Evolutionary conservation across 2,329 filamentous ascomycete genomes (phyloP), one percentile per base, ranked within the genome.

Genomic region (Aspergillus texensis): DNA sequence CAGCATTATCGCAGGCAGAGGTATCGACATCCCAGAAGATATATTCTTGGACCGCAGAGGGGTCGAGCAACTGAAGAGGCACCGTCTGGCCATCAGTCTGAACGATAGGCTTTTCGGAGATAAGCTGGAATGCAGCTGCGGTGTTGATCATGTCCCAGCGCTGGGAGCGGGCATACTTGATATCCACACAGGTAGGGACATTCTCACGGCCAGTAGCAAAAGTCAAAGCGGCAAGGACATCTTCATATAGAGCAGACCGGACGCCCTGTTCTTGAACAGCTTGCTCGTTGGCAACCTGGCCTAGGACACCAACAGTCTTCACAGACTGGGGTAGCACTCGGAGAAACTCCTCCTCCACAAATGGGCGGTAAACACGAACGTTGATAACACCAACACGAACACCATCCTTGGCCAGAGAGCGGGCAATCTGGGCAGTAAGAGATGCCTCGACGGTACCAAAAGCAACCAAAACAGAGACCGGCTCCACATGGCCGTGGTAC

Each of bases 371-470:
- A 61, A 99, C 86, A 67, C 95, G 91, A 54, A 98, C 94, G 72
- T 92, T 94, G 78, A 99, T 85, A 45, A 94, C 91, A 71, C 95
- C 95, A 65, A 97, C 87, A 80, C 89, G 92, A 74, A 86, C 86
- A 68, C 90, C 93, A 67, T 90, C 86, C 67, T 87, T 85, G 34
- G 91, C 86, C 54, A 98, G 83, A 46, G 89, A 88, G 50, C 84
- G 83, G 12, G 93, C 89, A 59, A 97, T 88, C 80, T 97, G 93
- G 68, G 90, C 89, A 62, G 93, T 89, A 65, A 98, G 82, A 71
- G 95, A 93, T 16, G 92, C 88, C 82, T 99, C 95, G 6, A 94
- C 88, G 64, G 93, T 97, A 70, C 95, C 95, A 71, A 99, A 97
- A 52, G 93, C 91, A 34, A 98, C 93, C 39, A 98, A 82, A 19